Base-by-base conservation (phyloP, 2,329 filamentous ascomycete genomes). In the Ophiocordyceps camponoti-saundersi region DNA sequence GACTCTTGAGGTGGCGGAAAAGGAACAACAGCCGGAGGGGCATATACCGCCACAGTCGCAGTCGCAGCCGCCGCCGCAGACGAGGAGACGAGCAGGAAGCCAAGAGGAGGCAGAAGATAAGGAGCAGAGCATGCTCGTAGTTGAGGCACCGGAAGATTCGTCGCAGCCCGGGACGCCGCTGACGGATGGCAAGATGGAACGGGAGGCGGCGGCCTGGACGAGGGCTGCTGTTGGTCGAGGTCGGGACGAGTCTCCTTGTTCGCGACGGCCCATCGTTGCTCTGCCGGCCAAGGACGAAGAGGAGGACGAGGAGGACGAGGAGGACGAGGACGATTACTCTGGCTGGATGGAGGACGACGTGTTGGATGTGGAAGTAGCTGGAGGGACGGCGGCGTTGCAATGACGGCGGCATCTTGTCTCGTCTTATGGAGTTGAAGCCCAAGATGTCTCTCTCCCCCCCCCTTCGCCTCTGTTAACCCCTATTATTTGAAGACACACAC, bases 121-220 rank as follows among this genome's bases (percentile, higher is more conserved):
- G 1, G 69, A 70, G 7, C 73, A 80, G 49, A 68, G 66, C 10
- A 59, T 85, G 40, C 65, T 85, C 5, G 73, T 85, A 16, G 78
- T 85, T 13, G 73, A 75, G 48, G 80, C 79, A 1, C 80, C 80
- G 1, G 64, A 66, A 12, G 79, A 82, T 50, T 83, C 36, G n/a
- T 40, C 78, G 4, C 71, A 76, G 49, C 75, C 76, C 2, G 64
- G 65, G 2, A 75, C 73, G 6, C 75, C 76, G 1, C 53, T 64
- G 6, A 59, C 56, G 8, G 70, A 69, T 20, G 59, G 64, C 12
- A 50, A 53, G 13, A 45, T 48, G 1, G 53, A 10, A 50, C 29
- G 50, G 50, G 42, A 49, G 50, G 41, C 50, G 50, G 39, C 48
- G 49, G 36, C 52, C 52, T 0, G 34, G 12, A 20, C 42, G 22